Evolutionary conservation across 139 green algal genomes (phyloP), one percentile per base, ranked within the genome.

Genomic region (Axilococcus clingmanii): DNA sequence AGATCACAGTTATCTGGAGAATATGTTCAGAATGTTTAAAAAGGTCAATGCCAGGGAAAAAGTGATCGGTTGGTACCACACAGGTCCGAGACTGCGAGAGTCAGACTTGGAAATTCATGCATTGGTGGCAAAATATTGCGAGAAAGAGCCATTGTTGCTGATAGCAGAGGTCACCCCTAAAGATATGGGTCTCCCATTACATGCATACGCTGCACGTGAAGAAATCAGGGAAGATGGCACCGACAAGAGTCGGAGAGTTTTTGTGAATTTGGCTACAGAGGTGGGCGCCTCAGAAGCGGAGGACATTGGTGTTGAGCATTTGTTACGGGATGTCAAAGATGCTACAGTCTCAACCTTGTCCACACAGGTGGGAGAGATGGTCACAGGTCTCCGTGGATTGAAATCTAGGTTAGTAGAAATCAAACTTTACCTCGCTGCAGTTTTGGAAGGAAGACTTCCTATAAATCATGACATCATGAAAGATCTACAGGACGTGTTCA

Each of bases 11-110:
- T 99, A 98, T 74, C 61, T 95, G 44, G 93, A 98, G 59, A 73
- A 73, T 36, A 99, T 99, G 89, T 95, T 77, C 62, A 52, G 63
- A 35, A 99, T 99, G 93, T 97, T 96, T 72, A 95, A 93, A 58
- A 97, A 96, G 57, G 94, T 99, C 45, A 97, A 98, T 71, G 93
- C 93, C 0, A 77, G 85, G 5, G 93, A 99, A 66, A 75, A 81
- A 22, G 63, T 99, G 5, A 72, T 99, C 16, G 93, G 93, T 7
- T 99, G 93, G 91, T 99, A 99, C 77, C 92, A 83, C 80, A 98
- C 90, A 2, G 92, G 93, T 0, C 92, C 93, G 2, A 83, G 90
- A 41, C 62, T 99, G 25, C 55, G 87, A 3, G 81, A 95, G 60
- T 76, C 75, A 8, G 93, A 99, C 73, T 48, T 97, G 38, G 85